These are phyloP conservation scores for Cryptococcus wingfieldii DNA, from an alignment of 1,284 basidiomycete species.

Conservation along the genomic window DNA sequence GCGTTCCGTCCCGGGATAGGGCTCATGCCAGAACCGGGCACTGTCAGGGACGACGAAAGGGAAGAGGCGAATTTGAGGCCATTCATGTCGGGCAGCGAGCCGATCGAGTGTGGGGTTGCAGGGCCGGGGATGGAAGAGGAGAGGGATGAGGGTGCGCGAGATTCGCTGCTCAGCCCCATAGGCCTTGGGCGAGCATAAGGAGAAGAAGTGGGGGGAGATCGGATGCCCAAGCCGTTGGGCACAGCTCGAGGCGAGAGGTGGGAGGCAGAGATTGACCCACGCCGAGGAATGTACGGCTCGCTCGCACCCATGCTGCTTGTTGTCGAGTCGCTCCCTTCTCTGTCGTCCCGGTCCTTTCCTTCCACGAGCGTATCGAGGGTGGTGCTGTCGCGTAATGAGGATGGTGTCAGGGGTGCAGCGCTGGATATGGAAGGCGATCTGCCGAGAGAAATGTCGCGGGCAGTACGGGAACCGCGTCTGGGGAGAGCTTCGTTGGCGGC, in stretches of 20 bases:
- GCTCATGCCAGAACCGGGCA: background rate
- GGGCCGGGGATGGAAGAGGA: slow-evolving; percentile 22
- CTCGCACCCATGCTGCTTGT: slow-evolving; percentile 39
- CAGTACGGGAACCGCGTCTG: slow-evolving; percentile 26
- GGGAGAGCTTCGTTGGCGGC: slow-evolving; percentile 31
- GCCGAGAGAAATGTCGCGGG: slow-evolving; percentile 39
- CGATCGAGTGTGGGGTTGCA: slow-evolving; percentile 29
- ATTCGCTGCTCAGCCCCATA: slow-evolving; percentile 7
- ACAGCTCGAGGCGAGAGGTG: slow-evolving; percentile 4
- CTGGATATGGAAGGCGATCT: slow-evolving; percentile 36
- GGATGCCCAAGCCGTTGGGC: background rate
- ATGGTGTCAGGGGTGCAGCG: slow-evolving; percentile 36
- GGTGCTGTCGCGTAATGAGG: slow-evolving; percentile 33
- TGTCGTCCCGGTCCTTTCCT: slow-evolving; percentile 32
- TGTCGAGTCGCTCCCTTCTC: slow-evolving; percentile 41
- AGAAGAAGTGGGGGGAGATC: slow-evolving; percentile 2
- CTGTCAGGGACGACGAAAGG: background rate
- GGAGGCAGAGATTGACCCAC: background rate
- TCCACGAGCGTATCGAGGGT: slow-evolving; percentile 14
- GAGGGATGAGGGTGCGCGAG: slow-evolving; percentile 11
- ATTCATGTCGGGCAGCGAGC: slow-evolving; percentile 40
- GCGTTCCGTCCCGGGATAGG: slow-evolving; percentile 26
- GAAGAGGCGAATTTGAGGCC: slow-evolving; percentile 30
- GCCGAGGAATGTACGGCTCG: slow-evolving; percentile 19
- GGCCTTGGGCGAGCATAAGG: slow-evolving; percentile 12